Evolutionary conservation across 768 basidiomycete genomes (phyloP).

Genomic region (Lactifluus piperatus): DNA sequence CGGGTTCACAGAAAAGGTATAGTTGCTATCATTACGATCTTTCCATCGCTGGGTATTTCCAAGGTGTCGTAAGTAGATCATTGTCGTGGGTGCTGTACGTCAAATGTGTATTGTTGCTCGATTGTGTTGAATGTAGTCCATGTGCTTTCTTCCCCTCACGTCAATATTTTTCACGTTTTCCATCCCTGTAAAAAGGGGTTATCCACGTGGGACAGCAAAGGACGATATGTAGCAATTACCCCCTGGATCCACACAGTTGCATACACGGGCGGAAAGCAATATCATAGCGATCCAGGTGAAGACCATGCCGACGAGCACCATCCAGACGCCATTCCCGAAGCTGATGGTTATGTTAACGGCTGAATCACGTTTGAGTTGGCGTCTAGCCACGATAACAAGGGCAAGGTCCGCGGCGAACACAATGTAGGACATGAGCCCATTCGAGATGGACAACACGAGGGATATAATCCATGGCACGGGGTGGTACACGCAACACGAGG

Average conservation of each 20-base stretch:
- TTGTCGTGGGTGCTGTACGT: background rate
- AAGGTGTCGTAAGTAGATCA: background rate
- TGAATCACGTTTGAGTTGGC: constrained; percentile 34
- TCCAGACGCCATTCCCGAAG: constrained; percentile 68
- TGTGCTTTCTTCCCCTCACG: background rate
- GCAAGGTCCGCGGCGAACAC: constrained; percentile 57
- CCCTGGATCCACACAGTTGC: constrained; percentile 50
- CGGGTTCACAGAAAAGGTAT: background rate
- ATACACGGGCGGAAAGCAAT: constrained; percentile 52
- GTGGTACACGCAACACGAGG: constrained; percentile 34
- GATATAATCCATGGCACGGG: constrained; percentile 42
- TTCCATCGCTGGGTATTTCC: background rate
- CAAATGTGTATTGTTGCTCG: background rate
- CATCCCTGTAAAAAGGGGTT: background rate
- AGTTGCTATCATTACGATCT: background rate
- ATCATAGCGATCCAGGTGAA: constrained; percentile 54
- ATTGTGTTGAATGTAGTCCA: background rate
- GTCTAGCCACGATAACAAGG: constrained; percentile 43
- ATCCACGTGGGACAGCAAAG: background rate
- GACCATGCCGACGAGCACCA: constrained; percentile 49
- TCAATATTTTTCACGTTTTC: background rate
- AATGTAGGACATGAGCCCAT: constrained; percentile 44
- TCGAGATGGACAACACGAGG: constrained; percentile 48
- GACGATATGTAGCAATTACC: background rate
- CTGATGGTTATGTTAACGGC: constrained; percentile 36